Conservation (phyloP, 306 rosid species). For the Trichosanthes truncata region DNA sequence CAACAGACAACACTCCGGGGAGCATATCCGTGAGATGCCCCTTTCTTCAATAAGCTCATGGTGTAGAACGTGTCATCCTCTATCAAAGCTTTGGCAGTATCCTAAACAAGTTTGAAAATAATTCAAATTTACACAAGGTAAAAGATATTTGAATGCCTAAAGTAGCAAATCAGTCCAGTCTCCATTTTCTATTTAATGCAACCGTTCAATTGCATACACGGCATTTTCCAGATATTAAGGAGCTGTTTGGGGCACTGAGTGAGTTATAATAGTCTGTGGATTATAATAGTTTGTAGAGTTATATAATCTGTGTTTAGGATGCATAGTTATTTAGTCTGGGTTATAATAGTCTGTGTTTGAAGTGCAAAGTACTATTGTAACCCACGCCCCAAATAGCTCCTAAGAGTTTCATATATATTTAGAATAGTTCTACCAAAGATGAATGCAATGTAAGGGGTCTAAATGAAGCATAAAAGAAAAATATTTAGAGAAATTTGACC, state of each 20-base stretch:
- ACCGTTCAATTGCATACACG: neutral
- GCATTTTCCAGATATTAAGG: neutral
- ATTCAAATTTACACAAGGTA: neutral
- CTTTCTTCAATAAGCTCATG: slow-evolving; percentile 86
- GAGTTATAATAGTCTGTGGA: too few relatives aligned
- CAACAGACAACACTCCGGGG: slow-evolving; percentile 63
- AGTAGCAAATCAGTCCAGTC: neutral
- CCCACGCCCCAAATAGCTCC: too few relatives aligned
- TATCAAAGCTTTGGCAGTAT: slow-evolving; percentile 88
- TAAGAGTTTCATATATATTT: neutral
- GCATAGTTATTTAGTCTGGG: too few relatives aligned
- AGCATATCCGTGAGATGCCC: slow-evolving; percentile 89
- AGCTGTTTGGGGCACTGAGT: too few relatives aligned
- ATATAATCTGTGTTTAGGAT: too few relatives aligned
- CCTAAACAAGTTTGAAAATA: slow-evolving; percentile 27
- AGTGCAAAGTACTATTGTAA: too few relatives aligned
- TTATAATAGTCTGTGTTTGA: too few relatives aligned
- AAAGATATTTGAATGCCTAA: neutral
- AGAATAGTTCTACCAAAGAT: neutral
- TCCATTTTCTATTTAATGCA: neutral
- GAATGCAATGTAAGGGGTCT: neutral
- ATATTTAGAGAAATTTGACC: neutral
- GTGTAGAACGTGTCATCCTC: slow-evolving; percentile 93
- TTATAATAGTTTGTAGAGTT: too few relatives aligned
- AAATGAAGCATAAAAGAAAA: neutral